phyloP scores from a whole-genome alignment of 139 green algal genomes.

The Haematococcus lacustris region DNA sequence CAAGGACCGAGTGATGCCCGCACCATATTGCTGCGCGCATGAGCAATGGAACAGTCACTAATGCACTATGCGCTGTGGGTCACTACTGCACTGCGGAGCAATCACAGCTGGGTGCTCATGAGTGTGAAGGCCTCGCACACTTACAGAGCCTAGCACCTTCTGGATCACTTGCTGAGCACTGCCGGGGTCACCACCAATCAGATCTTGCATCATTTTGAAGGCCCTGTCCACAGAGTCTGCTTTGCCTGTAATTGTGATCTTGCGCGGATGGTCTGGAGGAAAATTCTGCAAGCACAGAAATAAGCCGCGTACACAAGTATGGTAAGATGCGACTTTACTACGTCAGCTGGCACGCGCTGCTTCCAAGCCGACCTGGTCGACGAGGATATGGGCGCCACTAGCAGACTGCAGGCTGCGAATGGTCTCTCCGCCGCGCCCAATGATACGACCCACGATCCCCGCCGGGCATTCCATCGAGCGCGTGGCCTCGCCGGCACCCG shows the following conservation, averaged over 20 bases:
- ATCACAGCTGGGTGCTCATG: too few species aligned
- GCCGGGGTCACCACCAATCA: conserved; percentile 76
- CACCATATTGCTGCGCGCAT: neutral
- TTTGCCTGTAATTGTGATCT: conserved; percentile 65
- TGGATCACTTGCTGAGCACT: conserved; percentile 73
- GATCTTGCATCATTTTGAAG: conserved; percentile 68
- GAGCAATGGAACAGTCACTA: too few species aligned
- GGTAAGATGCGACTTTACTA: too few species aligned
- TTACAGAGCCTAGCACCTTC: conserved; percentile 50
- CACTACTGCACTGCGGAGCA: too few species aligned
- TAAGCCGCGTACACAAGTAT: too few species aligned
- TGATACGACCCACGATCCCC: conserved; percentile 86
- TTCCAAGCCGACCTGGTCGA: conserved; percentile 58
- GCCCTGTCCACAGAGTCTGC: conserved; percentile 58
- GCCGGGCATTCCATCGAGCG: conserved; percentile 61
- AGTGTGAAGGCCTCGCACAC: too few species aligned
- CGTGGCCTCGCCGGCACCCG: conserved; percentile 4
- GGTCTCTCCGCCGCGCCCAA: conserved; percentile 92
- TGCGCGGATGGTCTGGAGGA: conserved; percentile 38
- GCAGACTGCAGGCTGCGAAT: conserved; percentile 89
- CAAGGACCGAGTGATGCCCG: conserved; percentile 26
- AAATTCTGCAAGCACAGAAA: conserved; percentile 24
- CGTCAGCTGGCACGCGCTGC: too few species aligned
- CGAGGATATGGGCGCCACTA: conserved; percentile 73
- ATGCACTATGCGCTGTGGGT: too few species aligned